These are phyloP conservation scores for Hansfordia pulvinata DNA, from an alignment of 2,329 filamentous ascomycete species.

Conservation along the genomic window DNA sequence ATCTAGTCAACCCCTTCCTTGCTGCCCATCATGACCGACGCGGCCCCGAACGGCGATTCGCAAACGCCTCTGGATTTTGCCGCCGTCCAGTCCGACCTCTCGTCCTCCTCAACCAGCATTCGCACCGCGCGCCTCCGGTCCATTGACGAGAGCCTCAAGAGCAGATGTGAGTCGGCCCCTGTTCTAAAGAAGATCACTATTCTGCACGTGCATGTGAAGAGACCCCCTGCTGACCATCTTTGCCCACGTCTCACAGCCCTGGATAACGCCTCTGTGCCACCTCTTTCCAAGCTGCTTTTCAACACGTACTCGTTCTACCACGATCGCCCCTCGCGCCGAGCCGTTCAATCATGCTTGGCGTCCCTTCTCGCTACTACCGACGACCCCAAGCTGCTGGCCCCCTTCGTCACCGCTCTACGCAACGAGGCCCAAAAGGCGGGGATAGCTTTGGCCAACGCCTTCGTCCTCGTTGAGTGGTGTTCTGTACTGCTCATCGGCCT, in stretches of 20 bases:
- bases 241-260: slow-evolving; percentile 21
- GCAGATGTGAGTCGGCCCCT: slow-evolving; percentile 30
- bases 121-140: slow-evolving; percentile 40
- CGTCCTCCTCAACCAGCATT: slow-evolving; percentile 46
- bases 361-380: slow-evolving; percentile 46
- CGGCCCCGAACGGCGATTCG: slow-evolving; percentile 24
- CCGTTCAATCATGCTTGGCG: slow-evolving; percentile 68
- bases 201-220: too few species aligned
- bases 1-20: slow-evolving; percentile 17
- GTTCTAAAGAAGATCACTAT: too few species aligned
- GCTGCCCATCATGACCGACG: slow-evolving; percentile 38
- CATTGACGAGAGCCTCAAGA: slow-evolving; percentile 42
- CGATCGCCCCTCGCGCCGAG: slow-evolving; percentile 72
- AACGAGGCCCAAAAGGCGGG: slow-evolving; percentile 62
- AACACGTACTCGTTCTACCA: slow-evolving; percentile 77
- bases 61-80: too few species aligned
- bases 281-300: slow-evolving; percentile 62
- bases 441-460: slow-evolving; percentile 68
- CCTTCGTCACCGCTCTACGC: slow-evolving; percentile 54
- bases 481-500: slow-evolving; percentile 64
- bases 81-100: slow-evolving; percentile 38
- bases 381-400: slow-evolving; percentile 43
- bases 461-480: slow-evolving; percentile 86
- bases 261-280: slow-evolving; percentile 32
- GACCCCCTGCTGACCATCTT: too few species aligned